Evolutionary conservation across 495 filamentous ascomycete species (phyloP).

Genomic region (Lichenothelia convexa): DNA sequence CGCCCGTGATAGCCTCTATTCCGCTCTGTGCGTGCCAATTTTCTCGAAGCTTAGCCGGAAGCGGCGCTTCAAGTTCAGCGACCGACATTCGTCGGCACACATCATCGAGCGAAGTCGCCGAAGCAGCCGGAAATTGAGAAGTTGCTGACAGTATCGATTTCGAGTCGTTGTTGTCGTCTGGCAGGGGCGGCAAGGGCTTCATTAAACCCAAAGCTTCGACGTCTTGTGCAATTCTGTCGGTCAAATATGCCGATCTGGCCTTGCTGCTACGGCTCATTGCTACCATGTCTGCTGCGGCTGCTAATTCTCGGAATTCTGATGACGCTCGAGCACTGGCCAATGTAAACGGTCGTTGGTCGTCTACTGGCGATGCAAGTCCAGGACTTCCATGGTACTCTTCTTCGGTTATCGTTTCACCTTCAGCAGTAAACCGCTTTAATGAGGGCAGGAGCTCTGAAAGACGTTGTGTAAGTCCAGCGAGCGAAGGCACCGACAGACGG

Average conservation of each 20-base stretch:
- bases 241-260: no score
- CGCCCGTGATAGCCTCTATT: no score
- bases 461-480: constrained; percentile 18
- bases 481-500: constrained; percentile 19
- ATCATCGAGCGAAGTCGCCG: no score
- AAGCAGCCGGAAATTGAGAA: no score
- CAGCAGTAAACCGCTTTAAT: constrained; percentile 8
- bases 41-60: constrained; percentile 7
- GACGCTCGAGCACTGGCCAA: background rate
- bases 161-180: background rate
- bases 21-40: no score
- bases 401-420: background rate
- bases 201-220: constrained; percentile 39
- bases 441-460: constrained; percentile 19
- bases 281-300: background rate
- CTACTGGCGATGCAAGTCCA: background rate
- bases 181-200: constrained; percentile 24
- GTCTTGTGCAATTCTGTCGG: background rate
- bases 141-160: no score
- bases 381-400: background rate
- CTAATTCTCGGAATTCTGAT: background rate
- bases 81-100: no score
- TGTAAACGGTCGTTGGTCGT: background rate
- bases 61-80: constrained; percentile 11
- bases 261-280: background rate